phyloP scores from a whole-genome alignment of 2,329 filamentous ascomycete species.

The Cladophialophora carrionii region DNA sequence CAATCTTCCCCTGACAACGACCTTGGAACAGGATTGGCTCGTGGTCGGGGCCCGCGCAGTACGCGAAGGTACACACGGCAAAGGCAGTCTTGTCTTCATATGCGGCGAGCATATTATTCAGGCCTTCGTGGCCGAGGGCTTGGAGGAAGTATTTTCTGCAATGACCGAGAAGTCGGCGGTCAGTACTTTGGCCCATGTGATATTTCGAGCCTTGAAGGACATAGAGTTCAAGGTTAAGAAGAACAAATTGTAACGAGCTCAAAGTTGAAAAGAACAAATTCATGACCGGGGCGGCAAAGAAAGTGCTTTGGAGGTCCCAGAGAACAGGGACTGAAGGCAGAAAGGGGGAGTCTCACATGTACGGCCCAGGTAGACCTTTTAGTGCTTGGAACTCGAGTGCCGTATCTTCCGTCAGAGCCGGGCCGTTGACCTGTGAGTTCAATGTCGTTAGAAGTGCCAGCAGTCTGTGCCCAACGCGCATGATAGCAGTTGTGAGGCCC shows the following conservation, averaged over 20 bases:
- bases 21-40: slow-evolving; percentile 91
- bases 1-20: slow-evolving; percentile 82
- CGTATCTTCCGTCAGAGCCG: slow-evolving; percentile 94
- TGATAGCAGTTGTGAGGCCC: not conserved
- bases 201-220: not conserved
- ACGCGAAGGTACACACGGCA: slow-evolving; percentile 95
- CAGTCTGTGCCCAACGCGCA: not conserved
- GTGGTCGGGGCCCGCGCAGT: slow-evolving; percentile 80
- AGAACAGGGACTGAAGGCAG: not conserved
- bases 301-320: not conserved
- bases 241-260: not conserved
- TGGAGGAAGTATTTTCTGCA: slow-evolving; percentile 90
- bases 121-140: slow-evolving; percentile 75
- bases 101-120: slow-evolving; percentile 86
- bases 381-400: slow-evolving; percentile 90
- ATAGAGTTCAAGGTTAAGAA: not conserved
- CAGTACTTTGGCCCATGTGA: not conserved
- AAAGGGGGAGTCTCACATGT: slow-evolving; percentile 69
- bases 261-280: not conserved
- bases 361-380: slow-evolving; percentile 88
- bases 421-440: slow-evolving; percentile 70
- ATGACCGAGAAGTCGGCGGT: not conserved
- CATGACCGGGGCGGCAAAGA: not conserved
- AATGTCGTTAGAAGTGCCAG: not conserved
- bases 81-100: slow-evolving; percentile 90